phyloP scores from a whole-genome alignment of 2,329 filamentous ascomycete genomes.

The Elsinoe perseae region DNA sequence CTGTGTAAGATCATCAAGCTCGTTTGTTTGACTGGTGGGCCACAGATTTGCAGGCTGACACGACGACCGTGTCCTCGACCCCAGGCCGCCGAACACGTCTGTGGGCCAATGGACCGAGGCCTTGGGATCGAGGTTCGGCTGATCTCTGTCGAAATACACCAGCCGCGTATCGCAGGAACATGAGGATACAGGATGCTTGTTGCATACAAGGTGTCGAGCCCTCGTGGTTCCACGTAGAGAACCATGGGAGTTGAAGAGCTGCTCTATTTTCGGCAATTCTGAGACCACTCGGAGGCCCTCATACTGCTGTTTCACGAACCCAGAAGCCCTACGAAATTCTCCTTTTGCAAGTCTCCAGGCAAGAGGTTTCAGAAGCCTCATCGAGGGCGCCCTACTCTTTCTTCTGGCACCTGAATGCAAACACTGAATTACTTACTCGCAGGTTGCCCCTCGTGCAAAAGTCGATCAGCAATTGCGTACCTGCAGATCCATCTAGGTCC shows the following conservation, averaged over 20 bases:
- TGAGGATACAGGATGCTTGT: slow-evolving; percentile 3
- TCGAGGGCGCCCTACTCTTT: not conserved
- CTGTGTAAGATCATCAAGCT: slow-evolving; percentile 9
- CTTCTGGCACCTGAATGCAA: not conserved
- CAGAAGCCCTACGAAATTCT: not conserved
- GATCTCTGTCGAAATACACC: slow-evolving; percentile 7
- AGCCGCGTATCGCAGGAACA: not conserved
- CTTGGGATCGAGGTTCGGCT: slow-evolving; percentile 6
- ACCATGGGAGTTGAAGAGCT: not conserved
- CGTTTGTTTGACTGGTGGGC: slow-evolving; percentile 7
- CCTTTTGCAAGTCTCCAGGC: not conserved
- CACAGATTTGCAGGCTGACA: slow-evolving; percentile 10
- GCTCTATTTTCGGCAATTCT: not conserved
- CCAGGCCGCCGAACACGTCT: slow-evolving; percentile 7
- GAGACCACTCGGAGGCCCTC: not conserved
- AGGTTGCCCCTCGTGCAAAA: not conserved
- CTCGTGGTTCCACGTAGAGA: not conserved
- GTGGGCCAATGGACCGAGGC: slow-evolving; percentile 1
- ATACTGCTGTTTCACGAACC: not conserved
- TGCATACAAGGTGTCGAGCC: slow-evolving; percentile 7
- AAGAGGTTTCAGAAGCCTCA: not conserved
- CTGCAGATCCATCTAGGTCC: slow-evolving; percentile 11
- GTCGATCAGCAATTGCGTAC: not conserved
- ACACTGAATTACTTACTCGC: not conserved
- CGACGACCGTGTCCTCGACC: slow-evolving; percentile 9